Percentiles rank a stretch among this genome's conserved stretches.
These are phyloP conservation scores for Sugiyamaella neomexicana DNA, from an alignment of 1,139 yeast species.

Conservation along the genomic window DNA sequence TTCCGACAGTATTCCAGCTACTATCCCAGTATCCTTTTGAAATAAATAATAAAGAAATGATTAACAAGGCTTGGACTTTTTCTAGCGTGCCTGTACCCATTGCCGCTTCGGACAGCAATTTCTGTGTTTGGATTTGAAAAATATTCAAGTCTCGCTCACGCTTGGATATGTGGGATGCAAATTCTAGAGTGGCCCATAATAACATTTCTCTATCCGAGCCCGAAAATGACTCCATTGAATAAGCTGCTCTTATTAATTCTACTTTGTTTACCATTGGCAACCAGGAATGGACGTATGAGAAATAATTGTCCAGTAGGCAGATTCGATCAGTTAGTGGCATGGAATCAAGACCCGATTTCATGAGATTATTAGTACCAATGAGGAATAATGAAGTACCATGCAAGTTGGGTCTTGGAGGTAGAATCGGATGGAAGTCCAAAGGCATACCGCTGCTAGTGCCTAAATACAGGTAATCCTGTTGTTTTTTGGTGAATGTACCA, in stretches of 20 bases:
- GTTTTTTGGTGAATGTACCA: background rate
- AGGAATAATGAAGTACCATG: background rate
- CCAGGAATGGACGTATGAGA: slow-evolving; percentile 26
- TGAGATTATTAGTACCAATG: slow-evolving; percentile 4
- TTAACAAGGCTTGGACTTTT: slow-evolving; percentile 23
- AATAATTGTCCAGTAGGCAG: slow-evolving; percentile 23
- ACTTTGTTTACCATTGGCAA: slow-evolving; percentile 28
- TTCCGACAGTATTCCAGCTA: slow-evolving; percentile 25
- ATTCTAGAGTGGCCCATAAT: slow-evolving; percentile 17
- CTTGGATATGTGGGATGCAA: slow-evolving; percentile 4
- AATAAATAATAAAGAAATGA: slow-evolving; percentile 19
- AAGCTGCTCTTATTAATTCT: slow-evolving; percentile 19
- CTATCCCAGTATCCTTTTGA: slow-evolving; percentile 23
- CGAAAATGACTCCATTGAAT: slow-evolving; percentile 17
- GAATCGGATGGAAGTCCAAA: slow-evolving; percentile 11
- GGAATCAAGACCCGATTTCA: slow-evolving; percentile 11
- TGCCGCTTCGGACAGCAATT: slow-evolving; percentile 6
- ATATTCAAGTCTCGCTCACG: slow-evolving; percentile 2
- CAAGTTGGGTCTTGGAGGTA: slow-evolving; percentile 6
- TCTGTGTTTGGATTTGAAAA: slow-evolving; percentile 4
- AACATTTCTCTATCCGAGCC: slow-evolving; percentile 18
- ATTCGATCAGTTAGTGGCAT: slow-evolving; percentile 16
- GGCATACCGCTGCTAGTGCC: slow-evolving; percentile 19
- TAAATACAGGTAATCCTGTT: background rate
- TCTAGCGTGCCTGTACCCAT: slow-evolving; percentile 18